Conservation (phyloP, 1,284 basidiomycete species). For the Cystobasidiaceae sp. region DNA sequence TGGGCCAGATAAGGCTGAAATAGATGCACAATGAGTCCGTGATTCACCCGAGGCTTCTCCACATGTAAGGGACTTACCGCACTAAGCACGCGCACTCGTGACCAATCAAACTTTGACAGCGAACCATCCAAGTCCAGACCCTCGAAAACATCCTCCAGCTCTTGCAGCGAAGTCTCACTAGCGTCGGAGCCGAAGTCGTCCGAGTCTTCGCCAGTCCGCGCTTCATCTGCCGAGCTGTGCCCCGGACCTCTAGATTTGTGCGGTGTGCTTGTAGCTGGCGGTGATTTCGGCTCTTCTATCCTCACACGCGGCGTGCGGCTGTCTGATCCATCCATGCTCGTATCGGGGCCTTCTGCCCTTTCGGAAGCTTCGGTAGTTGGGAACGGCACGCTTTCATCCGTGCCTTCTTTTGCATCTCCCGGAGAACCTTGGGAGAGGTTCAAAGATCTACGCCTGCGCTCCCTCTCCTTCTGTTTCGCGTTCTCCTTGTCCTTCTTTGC, state of each 20-base stretch:
- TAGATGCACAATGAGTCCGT: too few species aligned
- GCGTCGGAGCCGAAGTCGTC: background rate
- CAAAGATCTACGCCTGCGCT: background rate
- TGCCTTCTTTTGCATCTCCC: background rate
- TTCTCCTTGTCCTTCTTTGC: conserved; percentile 22
- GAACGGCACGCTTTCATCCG: background rate
- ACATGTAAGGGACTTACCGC: too few species aligned
- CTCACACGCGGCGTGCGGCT: too few species aligned
- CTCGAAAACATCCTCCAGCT: conserved; percentile 5
- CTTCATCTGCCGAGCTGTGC: background rate
- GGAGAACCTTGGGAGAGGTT: conserved; percentile 6
- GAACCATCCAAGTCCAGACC: background rate
- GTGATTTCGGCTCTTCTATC: too few species aligned
- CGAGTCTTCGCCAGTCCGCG: background rate
- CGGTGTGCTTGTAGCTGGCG: too few species aligned
- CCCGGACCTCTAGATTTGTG: background rate
- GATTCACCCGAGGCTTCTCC: too few species aligned
- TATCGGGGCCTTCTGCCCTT: too few species aligned
- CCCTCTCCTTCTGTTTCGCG: conserved; percentile 27
- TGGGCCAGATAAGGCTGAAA: conserved; percentile 17
- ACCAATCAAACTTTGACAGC: conserved; percentile 10
- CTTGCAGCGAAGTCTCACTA: background rate
- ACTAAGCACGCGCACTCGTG: background rate
- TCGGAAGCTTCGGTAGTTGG: too few species aligned
- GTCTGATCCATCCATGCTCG: too few species aligned